Conservation (phyloP, 441 rosid genomes). For the Adansonia gregorii region DNA sequence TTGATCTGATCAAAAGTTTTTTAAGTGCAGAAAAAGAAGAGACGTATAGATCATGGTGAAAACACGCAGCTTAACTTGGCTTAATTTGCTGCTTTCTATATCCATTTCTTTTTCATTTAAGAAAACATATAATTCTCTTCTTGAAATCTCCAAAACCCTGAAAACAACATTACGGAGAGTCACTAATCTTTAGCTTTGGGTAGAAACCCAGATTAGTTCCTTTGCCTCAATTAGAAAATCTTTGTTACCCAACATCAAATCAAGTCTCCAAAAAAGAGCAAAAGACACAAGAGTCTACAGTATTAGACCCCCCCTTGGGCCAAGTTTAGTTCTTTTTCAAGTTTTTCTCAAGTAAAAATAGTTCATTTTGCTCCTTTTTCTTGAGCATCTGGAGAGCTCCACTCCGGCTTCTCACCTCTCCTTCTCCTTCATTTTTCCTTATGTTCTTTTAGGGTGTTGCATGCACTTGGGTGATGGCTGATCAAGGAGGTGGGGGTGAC, state of each 20-base stretch:
- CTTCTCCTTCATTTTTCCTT: neutral
- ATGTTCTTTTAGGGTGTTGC: conserved; percentile 32
- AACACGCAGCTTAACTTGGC: neutral
- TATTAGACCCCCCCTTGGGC: conserved; percentile 19
- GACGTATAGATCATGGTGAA: neutral
- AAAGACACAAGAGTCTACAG: conserved; percentile 9
- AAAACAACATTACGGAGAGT: conserved; percentile 18
- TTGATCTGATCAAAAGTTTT: conserved; percentile 4
- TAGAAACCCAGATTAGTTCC: conserved; percentile 10
- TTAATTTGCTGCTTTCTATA: neutral
- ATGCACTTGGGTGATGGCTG: conserved; percentile 55
- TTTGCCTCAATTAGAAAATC: conserved; percentile 36
- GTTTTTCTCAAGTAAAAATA: neutral
- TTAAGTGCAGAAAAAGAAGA: conserved; percentile 8
- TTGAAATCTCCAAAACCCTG: conserved; percentile 1
- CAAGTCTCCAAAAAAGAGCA: conserved; percentile 40
- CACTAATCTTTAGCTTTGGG: conserved; percentile 9
- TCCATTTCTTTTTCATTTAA: neutral
- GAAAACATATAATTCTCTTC: neutral
- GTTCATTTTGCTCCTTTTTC: conserved; percentile 25
- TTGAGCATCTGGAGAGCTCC: conserved; percentile 29
- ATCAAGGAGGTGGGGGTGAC: conserved; percentile 51
- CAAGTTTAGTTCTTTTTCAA: neutral
- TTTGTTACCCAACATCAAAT: conserved; percentile 41
- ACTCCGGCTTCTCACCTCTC: conserved; percentile 26